Conservation (phyloP, 2,329 filamentous ascomycete genomes). For the Ceratocystiopsis brevicomis region DNA sequence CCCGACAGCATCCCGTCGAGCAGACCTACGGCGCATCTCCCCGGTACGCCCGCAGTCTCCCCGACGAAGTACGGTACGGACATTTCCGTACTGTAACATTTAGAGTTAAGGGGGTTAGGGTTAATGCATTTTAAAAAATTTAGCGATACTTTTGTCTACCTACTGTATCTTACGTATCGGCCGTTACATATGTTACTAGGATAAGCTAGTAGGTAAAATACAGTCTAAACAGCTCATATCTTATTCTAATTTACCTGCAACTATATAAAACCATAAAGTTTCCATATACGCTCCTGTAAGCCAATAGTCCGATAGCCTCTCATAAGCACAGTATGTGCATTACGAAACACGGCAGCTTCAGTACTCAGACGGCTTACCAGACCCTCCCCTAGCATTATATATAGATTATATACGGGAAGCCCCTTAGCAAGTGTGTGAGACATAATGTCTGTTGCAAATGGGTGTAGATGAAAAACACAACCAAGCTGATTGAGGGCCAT, state of each 20-base stretch:
- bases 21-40: no score
- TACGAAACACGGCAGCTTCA: not conserved
- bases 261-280: not conserved
- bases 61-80: no score
- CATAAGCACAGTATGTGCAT: not conserved
- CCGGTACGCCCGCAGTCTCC: no score
- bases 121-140: no score
- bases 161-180: not conserved
- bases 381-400: not conserved
- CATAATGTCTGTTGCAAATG: no score
- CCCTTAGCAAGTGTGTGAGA: no score
- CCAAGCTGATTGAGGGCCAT: not conserved
- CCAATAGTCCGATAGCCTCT: not conserved
- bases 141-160: no score
- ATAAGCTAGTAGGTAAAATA: no score
- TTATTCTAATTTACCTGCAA: not conserved
- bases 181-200: no score
- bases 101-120: no score
- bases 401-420: not conserved
- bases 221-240: not conserved
- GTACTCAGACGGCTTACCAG: not conserved
- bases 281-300: slow-evolving; percentile 1
- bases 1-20: no score
- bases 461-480: slow-evolving; percentile 1
- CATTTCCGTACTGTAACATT: no score